Base-by-base conservation (phyloP, 2,329 filamentous ascomycete species). In the Phaeophleospora eucalypticola region DNA sequence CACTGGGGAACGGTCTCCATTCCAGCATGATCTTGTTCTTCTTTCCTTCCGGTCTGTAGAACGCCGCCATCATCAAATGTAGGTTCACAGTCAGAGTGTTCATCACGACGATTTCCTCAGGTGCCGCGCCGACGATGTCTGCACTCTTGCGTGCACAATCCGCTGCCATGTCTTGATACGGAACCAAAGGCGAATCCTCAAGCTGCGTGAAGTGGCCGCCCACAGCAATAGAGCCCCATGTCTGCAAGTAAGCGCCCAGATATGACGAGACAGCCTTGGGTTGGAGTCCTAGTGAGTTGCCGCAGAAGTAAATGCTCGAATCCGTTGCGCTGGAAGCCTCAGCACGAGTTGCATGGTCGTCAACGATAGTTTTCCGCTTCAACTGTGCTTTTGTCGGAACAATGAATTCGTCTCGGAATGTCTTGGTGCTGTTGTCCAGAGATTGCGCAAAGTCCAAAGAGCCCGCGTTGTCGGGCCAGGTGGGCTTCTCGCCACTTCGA, bases 1-100 rank as follows among this genome's bases (percentile, higher is more conserved):
- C 89, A 65, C 86, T 90, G 0, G 89, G 89, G 58, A 95, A 95
- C 0, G 89, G 88, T 62, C 89, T 89, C 70, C 86, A 88, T 67
- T 95, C 89, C 17, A 90, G 76, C 48, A 94, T 86, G 53, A 94
- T 85, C 71, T 91, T 93, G 70, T 85, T 85, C 38, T 68, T 76
- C 65, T 78, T 73, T 39, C 71, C 69, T 0, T 76, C 83, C 0
- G 88, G 88, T 45, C 72, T 75, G 70, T 93, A 94, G 69, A 94
- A 94, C 65, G 84, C 86, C 2, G 86, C 83, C 83, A 94, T 82
- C 62, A 93, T 73, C n/a, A 93, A 67, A 65, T 94, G 88, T 47
- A 94, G 65, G 65, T 94, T 94, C 24, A 78, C 81, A 1, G 87
- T 94, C 59, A 95, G 68, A 0, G 86, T 89, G 65, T 89, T 87